Percentiles rank a stretch among this genome's conserved stretches.
Conservation (phyloP, 768 basidiomycete species). For the Kwoniella newhampshirensis region DNA sequence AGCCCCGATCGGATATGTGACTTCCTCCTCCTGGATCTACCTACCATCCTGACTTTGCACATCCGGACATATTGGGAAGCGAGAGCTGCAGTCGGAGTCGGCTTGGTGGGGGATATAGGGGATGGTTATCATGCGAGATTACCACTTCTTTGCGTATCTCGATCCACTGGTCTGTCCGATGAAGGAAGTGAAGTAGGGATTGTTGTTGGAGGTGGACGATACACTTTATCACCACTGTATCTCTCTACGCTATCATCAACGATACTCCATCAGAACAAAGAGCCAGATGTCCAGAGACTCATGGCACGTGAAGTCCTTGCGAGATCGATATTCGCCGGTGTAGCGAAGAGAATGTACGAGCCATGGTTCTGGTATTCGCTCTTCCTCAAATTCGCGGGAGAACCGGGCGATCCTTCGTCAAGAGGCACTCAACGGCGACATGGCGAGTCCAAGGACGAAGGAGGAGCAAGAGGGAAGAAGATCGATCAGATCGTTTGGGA, state of each 20-base stretch:
- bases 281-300: constrained; percentile 66
- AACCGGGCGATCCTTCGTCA: constrained; percentile 11
- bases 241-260: constrained; percentile 61
- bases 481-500: background rate
- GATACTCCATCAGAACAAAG: constrained; percentile 69
- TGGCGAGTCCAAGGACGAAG: background rate
- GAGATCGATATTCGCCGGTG: constrained; percentile 65
- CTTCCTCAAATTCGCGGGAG: constrained; percentile 66
- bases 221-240: constrained; percentile 37
- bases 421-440: background rate
- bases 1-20: constrained; percentile 23
- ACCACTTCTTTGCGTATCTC: constrained; percentile 28
- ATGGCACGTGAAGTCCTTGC: constrained; percentile 81
- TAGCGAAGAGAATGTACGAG: constrained; percentile 67
- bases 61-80: constrained; percentile 28
- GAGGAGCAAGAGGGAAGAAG: background rate
- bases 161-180: background rate
- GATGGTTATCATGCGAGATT: constrained; percentile 31
- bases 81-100: background rate
- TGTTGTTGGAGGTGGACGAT: constrained; percentile 10
- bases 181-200: too few species aligned
- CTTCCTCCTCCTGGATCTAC: constrained; percentile 35
- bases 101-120: background rate
- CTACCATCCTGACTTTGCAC: constrained; percentile 35
- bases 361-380: constrained; percentile 85